These are phyloP conservation scores for Sonneratia caseolaris DNA, from an alignment of 345 rosid species.

Conservation along the genomic window DNA sequence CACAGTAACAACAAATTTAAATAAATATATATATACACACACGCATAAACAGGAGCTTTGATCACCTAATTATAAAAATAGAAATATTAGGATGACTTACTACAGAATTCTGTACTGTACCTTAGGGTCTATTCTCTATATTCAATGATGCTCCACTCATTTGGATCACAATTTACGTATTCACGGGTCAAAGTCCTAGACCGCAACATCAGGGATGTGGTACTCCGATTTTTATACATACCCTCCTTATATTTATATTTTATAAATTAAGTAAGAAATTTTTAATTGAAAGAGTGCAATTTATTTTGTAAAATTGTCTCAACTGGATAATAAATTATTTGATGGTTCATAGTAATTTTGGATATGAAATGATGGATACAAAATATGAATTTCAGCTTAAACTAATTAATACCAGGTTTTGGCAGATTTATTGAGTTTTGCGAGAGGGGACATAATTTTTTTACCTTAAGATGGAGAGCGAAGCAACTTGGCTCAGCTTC, in stretches of 20 bases:
- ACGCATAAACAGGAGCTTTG: background rate
- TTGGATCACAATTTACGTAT: constrained; percentile 13
- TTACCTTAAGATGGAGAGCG: background rate
- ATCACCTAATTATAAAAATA: background rate
- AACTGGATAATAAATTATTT: no score
- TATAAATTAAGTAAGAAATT: no score
- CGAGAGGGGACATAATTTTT: constrained; percentile 28
- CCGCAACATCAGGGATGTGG: background rate
- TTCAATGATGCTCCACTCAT: constrained; percentile 4
- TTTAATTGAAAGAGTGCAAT: no score
- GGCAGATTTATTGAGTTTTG: constrained; percentile 27
- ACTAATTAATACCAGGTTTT: background rate
- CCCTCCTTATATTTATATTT: no score
- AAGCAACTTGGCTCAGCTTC: background rate
- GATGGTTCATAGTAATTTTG: no score
- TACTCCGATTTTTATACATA: no score
- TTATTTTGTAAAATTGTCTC: background rate
- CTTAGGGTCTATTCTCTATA: background rate
- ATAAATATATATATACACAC: background rate
- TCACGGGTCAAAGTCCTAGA: constrained; percentile 31
- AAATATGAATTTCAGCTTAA: no score
- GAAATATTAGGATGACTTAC: background rate
- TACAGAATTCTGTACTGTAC: background rate
- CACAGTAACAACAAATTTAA: background rate
- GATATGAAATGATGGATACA: no score